phyloP scores from a whole-genome alignment of 1,139 yeast species.

The Meyerozyma athensensis region DNA sequence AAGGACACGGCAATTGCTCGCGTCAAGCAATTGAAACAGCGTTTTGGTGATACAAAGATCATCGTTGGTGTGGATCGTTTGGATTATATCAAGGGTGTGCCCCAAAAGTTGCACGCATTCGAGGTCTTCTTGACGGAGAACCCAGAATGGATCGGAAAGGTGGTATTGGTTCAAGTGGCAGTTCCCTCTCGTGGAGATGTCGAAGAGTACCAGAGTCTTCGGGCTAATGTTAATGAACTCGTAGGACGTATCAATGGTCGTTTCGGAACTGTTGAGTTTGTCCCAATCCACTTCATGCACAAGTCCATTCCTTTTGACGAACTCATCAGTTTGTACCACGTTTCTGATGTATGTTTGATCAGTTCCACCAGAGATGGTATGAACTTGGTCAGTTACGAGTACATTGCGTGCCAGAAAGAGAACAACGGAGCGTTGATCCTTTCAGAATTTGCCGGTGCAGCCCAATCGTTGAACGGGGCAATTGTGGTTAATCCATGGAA shows the following conservation, averaged over 20 bases:
- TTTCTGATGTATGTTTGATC: conserved; percentile 88
- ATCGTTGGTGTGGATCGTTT: conserved; percentile 95
- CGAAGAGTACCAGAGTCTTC: conserved; percentile 90
- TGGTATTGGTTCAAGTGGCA: conserved; percentile 91
- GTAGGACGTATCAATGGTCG: conserved; percentile 96
- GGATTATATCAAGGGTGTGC: conserved; percentile 96
- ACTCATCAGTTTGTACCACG: conserved; percentile 77
- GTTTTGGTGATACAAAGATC: conserved; percentile 67
- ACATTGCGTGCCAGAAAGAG: conserved; percentile 90
- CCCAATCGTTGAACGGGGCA: conserved; percentile 93
- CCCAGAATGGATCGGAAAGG: conserved; percentile 98
- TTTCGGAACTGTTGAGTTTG: conserved; percentile 95
- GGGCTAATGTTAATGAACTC: conserved; percentile 92
- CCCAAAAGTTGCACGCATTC: conserved; percentile 93
- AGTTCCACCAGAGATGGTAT: conserved; percentile 96
- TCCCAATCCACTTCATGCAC: conserved; percentile 96
- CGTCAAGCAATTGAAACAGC: conserved; percentile 54
- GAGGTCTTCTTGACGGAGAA: conserved; percentile 88
- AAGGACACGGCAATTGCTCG: conserved; percentile 60
- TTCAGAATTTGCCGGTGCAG: conserved; percentile 98
- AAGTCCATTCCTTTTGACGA: conserved; percentile 88
- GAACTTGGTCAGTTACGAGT: conserved; percentile 95
- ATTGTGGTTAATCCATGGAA: conserved; percentile 97
- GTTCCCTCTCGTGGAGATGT: conserved; percentile 98
- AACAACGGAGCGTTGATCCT: conserved; percentile 81